These are phyloP conservation scores for Ophiocordyceps camponoti-saundersi DNA, from an alignment of 2,329 filamentous ascomycete genomes.

Conservation along the genomic window DNA sequence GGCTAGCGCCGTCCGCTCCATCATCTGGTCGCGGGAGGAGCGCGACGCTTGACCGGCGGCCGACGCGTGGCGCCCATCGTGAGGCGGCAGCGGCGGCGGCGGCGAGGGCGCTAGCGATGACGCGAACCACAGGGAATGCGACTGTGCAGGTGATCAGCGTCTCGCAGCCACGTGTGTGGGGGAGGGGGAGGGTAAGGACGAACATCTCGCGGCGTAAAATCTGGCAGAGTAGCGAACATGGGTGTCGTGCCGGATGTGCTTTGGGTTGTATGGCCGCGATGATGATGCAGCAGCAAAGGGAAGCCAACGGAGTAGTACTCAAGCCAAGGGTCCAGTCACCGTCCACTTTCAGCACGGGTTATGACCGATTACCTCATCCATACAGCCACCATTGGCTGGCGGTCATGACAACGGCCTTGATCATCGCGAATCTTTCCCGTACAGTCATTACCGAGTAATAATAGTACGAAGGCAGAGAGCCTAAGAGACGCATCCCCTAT, in stretches of 20 bases:
- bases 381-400: not conserved
- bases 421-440: not conserved
- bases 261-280: too few relatives aligned
- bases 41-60: constrained; percentile 12
- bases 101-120: constrained; percentile 36
- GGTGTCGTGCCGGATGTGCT: not conserved
- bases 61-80: constrained; percentile 13
- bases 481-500: too few relatives aligned
- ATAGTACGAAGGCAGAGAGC: too few relatives aligned
- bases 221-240: constrained; percentile 49
- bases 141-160: constrained; percentile 24
- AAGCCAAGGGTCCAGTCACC: too few relatives aligned
- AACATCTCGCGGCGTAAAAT: constrained; percentile 54
- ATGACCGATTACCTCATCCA: not conserved
- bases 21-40: constrained; percentile 15
- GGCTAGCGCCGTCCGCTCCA: constrained; percentile 46
- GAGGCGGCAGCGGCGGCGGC: constrained; percentile 15
- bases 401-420: not conserved
- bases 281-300: too few relatives aligned
- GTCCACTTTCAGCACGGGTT: too few relatives aligned
- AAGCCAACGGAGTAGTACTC: too few relatives aligned
- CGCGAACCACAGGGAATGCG: constrained; percentile 58
- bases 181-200: not conserved
- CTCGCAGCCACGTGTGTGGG: not conserved
- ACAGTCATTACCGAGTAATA: too few relatives aligned